Evolutionary conservation across 176 grass and related monocot genomes (phyloP).

Genomic region (Oropetium thomaeum): DNA sequence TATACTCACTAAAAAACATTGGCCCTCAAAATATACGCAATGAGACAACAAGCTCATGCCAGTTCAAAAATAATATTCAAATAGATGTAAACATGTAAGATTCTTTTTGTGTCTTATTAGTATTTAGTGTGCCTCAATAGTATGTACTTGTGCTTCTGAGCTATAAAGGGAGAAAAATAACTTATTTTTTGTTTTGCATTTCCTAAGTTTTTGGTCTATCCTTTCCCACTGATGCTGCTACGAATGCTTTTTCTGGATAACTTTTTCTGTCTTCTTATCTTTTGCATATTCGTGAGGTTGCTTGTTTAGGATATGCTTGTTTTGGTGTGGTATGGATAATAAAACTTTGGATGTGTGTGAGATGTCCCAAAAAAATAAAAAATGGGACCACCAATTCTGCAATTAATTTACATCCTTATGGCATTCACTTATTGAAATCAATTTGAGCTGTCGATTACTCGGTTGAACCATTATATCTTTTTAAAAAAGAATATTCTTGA

Average conservation of each 20-base stretch:
- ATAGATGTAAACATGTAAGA: neutral
- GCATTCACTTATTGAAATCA: slow-evolving; percentile 7
- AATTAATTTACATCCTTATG: neutral
- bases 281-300: slow-evolving; percentile 7
- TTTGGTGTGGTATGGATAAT: neutral
- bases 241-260: neutral
- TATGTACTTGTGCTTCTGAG: slow-evolving; percentile 2
- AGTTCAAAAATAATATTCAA: slow-evolving; percentile 3
- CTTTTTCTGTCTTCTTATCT: neutral
- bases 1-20: slow-evolving; percentile 5
- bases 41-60: neutral
- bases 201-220: neutral
- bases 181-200: neutral
- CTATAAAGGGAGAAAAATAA: neutral
- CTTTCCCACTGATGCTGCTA: neutral
- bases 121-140: neutral
- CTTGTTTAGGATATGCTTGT: slow-evolving; percentile 3
- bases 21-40: neutral
- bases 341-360: neutral
- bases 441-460: neutral
- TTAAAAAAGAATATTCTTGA: neutral
- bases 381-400: neutral
- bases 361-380: neutral
- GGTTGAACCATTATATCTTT: neutral
- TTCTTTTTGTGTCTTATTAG: neutral